Conservation (phyloP, 192 early-diverging fungal species). For the Cladochytrium replicatum region DNA sequence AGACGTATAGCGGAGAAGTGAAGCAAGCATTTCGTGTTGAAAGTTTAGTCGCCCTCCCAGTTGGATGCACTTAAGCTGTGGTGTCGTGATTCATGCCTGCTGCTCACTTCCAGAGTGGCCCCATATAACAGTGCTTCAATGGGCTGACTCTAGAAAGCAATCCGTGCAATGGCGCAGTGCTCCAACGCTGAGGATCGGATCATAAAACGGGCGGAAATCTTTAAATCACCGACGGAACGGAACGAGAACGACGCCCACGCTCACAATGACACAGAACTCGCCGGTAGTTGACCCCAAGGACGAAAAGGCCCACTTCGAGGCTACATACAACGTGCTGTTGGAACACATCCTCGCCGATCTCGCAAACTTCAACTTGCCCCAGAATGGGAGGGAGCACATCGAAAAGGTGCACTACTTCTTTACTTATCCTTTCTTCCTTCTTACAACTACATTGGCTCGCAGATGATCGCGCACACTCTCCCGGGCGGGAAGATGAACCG, state of each 20-base stretch:
- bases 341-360: slow-evolving; percentile 68
- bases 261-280: too few species aligned
- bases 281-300: too few species aligned
- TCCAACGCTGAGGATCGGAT: too few species aligned
- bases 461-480: slow-evolving; percentile 48
- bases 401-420: slow-evolving; percentile 15
- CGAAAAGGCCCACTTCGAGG: slow-evolving; percentile 46
- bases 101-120: too few species aligned
- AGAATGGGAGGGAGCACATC: slow-evolving; percentile 46
- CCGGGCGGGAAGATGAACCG: slow-evolving; percentile 94
- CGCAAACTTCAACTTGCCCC: slow-evolving; percentile 48
- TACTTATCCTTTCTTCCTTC: slow-evolving; percentile 5
- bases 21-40: neutral
- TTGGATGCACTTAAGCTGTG: too few species aligned
- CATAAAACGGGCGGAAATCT: too few species aligned
- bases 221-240: too few species aligned
- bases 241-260: too few species aligned
- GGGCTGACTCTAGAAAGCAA: too few species aligned
- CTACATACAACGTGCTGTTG: slow-evolving; percentile 62
- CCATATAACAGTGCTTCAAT: too few species aligned
- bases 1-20: neutral
- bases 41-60: neutral
- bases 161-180: too few species aligned
- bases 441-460: slow-evolving; percentile 35
- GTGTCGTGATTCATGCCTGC: too few species aligned